Evolutionary conservation across 139 green algal genomes (phyloP).

Genomic region (Picochlorum sp.): DNA sequence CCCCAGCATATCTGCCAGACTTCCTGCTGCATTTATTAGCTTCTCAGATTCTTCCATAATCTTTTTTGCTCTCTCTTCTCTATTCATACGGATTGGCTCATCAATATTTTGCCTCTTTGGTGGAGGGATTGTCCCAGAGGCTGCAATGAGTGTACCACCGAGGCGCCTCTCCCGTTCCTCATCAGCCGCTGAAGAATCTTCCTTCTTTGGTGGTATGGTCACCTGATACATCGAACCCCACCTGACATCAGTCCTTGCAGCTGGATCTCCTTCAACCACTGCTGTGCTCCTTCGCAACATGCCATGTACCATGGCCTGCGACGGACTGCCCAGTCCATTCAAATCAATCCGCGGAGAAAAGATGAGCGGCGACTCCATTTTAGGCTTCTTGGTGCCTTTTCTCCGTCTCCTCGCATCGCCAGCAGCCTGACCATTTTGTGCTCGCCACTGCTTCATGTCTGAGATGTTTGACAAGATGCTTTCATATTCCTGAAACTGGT

Average conservation of each 20-base stretch:
- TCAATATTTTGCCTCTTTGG: slow-evolving; percentile 6
- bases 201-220: not conserved
- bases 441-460: too few species aligned
- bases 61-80: not conserved
- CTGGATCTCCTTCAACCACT: not conserved
- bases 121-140: not conserved
- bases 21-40: not conserved
- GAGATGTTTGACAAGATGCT: too few species aligned
- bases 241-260: not conserved
- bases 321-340: too few species aligned
- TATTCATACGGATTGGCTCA: not conserved
- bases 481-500: not conserved
- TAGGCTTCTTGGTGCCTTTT: too few species aligned
- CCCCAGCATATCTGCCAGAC: not conserved
- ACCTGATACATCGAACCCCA: not conserved
- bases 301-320: not conserved
- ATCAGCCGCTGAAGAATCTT: not conserved
- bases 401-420: too few species aligned
- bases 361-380: too few species aligned
- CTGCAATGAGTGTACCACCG: not conserved
- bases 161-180: not conserved
- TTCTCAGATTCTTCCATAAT: not conserved
- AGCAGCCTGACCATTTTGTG: too few species aligned
- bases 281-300: not conserved
- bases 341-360: too few species aligned